Evolutionary conservation across 1,139 yeast species (phyloP).

Genomic region (Magnusiomyces tetraspermus): DNA sequence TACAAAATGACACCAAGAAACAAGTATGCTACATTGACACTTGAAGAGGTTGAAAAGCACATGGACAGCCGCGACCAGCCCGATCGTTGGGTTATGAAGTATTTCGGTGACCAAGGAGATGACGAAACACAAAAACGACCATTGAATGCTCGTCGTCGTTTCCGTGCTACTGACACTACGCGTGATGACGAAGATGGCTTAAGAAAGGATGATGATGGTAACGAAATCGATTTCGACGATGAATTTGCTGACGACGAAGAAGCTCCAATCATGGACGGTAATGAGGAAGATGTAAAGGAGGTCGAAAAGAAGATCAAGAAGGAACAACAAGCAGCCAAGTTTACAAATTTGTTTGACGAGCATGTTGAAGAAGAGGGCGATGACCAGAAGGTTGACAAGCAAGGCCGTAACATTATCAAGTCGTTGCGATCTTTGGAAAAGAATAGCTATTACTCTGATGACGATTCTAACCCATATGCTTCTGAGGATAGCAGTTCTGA

Average conservation of each 20-base stretch:
- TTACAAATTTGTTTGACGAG: constrained; percentile 38
- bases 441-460: constrained; percentile 82
- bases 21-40: constrained; percentile 82
- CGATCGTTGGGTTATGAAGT: constrained; percentile 95
- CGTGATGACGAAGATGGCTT: constrained; percentile 18
- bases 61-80: constrained; percentile 74
- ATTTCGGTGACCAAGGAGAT: constrained; percentile 55
- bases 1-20: constrained; percentile 90
- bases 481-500: constrained; percentile 43
- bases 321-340: constrained; percentile 57
- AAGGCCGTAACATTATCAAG: constrained; percentile 77
- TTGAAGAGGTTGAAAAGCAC: constrained; percentile 93
- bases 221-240: constrained; percentile 89
- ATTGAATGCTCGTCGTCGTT: constrained; percentile 27
- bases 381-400: constrained; percentile 77
- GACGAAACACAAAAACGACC: constrained; percentile 15
- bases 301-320: constrained; percentile 80
- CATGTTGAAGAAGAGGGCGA: constrained; percentile 48
- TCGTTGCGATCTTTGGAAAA: constrained; percentile 81
- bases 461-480: constrained; percentile 74
- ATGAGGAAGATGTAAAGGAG: constrained; percentile 87
- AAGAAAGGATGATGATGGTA: constrained; percentile 69
- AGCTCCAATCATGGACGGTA: constrained; percentile 95
- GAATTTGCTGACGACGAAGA: constrained; percentile 98
- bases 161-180: constrained; percentile 54